Evolutionary conservation across 1,284 basidiomycete species (phyloP).

Genomic region (Neotropicomus parvogracilis): DNA sequence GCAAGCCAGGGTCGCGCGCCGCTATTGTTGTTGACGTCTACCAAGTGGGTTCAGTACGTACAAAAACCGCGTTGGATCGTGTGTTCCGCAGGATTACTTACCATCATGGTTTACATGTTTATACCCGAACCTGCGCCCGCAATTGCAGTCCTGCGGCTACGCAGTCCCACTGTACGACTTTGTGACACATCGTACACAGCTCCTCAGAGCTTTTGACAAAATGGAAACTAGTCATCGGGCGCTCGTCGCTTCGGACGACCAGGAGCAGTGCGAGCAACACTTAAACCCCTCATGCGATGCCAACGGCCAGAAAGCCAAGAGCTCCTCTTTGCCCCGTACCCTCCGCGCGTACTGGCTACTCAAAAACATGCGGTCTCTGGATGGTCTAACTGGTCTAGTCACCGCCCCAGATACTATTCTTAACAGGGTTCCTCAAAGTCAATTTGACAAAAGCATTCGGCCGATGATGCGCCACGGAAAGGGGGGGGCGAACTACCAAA

Average conservation of each 20-base stretch:
- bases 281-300: not conserved
- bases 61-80: no score
- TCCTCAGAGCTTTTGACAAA: slow-evolving; percentile 32
- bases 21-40: slow-evolving; percentile 50
- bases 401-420: slow-evolving; percentile 25
- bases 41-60: slow-evolving; percentile 48
- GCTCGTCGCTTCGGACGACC: not conserved
- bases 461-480: slow-evolving; percentile 7
- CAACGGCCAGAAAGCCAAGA: slow-evolving; percentile 9
- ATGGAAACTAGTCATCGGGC: slow-evolving; percentile 31
- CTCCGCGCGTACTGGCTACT: slow-evolving; percentile 44
- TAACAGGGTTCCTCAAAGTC: slow-evolving; percentile 9
- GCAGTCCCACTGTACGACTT: slow-evolving; percentile 50
- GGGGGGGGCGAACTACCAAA: not conserved
- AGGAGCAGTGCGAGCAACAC: not conserved
- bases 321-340: slow-evolving; percentile 21
- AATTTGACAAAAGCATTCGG: slow-evolving; percentile 18
- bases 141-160: slow-evolving; percentile 50
- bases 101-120: not conserved
- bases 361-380: slow-evolving; percentile 45
- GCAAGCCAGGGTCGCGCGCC: slow-evolving; percentile 50
- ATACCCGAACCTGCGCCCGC: not conserved
- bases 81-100: slow-evolving; percentile 1
- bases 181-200: slow-evolving; percentile 41
- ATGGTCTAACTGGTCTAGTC: slow-evolving; percentile 42